Conservation (phyloP, 2,329 filamentous ascomycete genomes). For the Penicillium thymicola region DNA sequence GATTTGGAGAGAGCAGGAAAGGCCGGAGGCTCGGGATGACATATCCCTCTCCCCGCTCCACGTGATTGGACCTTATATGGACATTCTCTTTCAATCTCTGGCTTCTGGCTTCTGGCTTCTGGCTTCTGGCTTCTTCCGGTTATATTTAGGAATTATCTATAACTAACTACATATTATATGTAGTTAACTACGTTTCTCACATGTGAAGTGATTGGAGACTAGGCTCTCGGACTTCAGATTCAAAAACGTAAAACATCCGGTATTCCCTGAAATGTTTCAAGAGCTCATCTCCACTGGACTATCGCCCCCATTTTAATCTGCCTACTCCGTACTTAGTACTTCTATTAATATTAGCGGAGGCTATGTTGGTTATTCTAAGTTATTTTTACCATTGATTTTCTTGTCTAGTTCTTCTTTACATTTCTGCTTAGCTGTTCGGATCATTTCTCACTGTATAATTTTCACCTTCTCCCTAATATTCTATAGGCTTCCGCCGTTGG, state of each 20-base stretch:
- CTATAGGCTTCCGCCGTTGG: neutral
- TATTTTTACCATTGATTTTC: neutral
- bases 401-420: neutral
- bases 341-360: constrained; percentile 9
- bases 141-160: neutral
- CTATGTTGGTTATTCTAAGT: constrained; percentile 12
- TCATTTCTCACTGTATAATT: neutral
- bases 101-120: neutral
- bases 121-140: too few relatives aligned
- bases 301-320: constrained; percentile 23
- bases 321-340: neutral
- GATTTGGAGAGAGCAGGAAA: neutral
- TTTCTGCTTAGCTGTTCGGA: neutral
- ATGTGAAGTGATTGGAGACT: neutral
- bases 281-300: constrained; percentile 16
- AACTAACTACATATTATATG: too few relatives aligned
- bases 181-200: neutral
- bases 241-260: constrained; percentile 4
- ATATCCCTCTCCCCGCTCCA: constrained; percentile 10
- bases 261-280: constrained; percentile 12
- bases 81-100: neutral
- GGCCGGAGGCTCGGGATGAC: constrained; percentile 12
- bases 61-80: constrained; percentile 13
- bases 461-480: neutral
- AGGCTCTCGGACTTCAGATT: neutral